Evolutionary conservation across 495 filamentous ascomycete species (phyloP).

Genomic region (Elaphomyces granulatus): DNA sequence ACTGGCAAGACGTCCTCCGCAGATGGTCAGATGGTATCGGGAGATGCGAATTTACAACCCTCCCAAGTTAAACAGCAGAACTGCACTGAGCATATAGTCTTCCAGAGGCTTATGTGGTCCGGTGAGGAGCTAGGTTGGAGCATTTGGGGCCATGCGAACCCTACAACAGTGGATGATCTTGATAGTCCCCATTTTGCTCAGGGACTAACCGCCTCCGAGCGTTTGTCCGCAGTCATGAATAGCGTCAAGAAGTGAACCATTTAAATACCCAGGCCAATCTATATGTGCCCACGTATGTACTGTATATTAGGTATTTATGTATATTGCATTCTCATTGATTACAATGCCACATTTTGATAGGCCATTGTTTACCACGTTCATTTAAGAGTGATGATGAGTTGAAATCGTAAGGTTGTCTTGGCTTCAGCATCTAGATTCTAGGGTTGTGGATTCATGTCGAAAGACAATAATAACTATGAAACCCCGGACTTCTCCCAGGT

Average conservation of each 20-base stretch:
- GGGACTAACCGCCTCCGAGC: conserved; percentile 19
- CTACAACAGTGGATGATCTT: conserved; percentile 40
- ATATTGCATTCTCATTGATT: not conserved
- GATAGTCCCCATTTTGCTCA: conserved; percentile 21
- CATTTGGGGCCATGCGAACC: conserved; percentile 55
- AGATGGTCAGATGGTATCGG: not conserved
- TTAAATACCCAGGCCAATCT: conserved; percentile 4
- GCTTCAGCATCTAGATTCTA: not conserved
- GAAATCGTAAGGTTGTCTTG: not conserved
- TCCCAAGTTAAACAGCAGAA: conserved; percentile 41
- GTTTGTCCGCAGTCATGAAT: conserved; percentile 23
- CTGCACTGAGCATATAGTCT: conserved; percentile 62
- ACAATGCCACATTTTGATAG: not conserved
- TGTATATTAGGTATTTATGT: no score
- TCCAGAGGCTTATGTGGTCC: conserved; percentile 46
- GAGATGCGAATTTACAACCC: not conserved
- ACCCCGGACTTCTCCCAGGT: no score
- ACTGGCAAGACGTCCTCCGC: conserved; percentile 6
- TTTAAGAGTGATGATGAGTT: conserved; percentile 1
- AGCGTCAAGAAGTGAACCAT: conserved; percentile 12
- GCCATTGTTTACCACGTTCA: no score
- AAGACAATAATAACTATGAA: conserved; percentile 18
- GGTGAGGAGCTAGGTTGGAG: conserved; percentile 52
- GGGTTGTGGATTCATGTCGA: conserved; percentile 14
- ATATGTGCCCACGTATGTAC: not conserved